phyloP scores from a whole-genome alignment of 139 green algal species.

The Coccomyxa sp. region DNA sequence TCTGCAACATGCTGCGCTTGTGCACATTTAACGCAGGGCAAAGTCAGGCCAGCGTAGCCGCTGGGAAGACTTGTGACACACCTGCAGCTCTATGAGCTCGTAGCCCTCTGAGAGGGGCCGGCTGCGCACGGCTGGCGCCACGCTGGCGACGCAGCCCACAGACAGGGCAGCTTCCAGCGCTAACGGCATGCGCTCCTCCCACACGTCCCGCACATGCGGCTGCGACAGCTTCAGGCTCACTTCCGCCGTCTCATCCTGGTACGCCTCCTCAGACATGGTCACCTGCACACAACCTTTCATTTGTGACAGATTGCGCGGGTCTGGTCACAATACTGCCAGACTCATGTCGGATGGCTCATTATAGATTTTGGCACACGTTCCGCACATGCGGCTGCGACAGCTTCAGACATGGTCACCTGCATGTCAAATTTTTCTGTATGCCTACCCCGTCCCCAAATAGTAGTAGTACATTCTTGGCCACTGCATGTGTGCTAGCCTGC shows the following conservation, averaged over 20 bases:
- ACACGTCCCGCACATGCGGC: slow-evolving; percentile 56
- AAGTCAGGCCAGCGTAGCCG: too few species aligned
- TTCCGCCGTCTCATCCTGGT: slow-evolving; percentile 22
- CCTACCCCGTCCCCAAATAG: too few species aligned
- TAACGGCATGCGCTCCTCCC: slow-evolving; percentile 72
- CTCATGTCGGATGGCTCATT: too few species aligned
- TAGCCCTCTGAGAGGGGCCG: slow-evolving; percentile 54
- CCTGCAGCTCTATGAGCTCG: slow-evolving; percentile 62
- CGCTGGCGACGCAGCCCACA: slow-evolving; percentile 69
- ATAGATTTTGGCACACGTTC: too few species aligned
- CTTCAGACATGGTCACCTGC: slow-evolving; percentile 51
- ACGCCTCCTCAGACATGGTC: slow-evolving; percentile 61
- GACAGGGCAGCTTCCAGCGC: slow-evolving; percentile 55
- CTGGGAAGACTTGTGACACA: too few species aligned
- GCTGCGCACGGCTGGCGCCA: slow-evolving; percentile 30
- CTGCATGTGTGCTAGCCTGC: too few species aligned
- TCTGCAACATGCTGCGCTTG: too few species aligned
- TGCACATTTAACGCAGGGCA: too few species aligned
- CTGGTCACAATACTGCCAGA: too few species aligned
- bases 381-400: slow-evolving; percentile 41
- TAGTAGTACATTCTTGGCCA: too few species aligned
- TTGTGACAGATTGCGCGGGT: background rate
- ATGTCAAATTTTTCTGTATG: too few species aligned
- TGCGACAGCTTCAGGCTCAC: slow-evolving; percentile 46
- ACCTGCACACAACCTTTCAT: slow-evolving; percentile 55